Conservation (phyloP, 78 protist genomes). For the Dictyostelium capitatum region DNA sequence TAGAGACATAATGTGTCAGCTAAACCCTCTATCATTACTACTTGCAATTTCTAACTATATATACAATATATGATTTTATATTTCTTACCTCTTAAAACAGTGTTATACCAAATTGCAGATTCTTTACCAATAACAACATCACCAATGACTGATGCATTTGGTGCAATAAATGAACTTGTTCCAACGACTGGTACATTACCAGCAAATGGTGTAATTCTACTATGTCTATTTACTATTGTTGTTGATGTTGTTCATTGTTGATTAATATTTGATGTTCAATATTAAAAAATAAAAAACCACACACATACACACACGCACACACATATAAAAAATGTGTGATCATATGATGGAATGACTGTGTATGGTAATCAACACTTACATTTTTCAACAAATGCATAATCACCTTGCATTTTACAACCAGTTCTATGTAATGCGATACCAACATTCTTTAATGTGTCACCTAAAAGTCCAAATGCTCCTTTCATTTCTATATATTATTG, state of each 20-base stretch:
- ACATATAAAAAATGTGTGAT: too few relatives aligned
- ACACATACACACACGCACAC: too few relatives aligned
- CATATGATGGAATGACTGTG: background rate
- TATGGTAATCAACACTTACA: constrained; percentile 14
- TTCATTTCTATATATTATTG: background rate
- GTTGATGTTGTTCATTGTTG: background rate
- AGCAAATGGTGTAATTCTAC: constrained; percentile 33
- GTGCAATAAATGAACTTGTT: constrained; percentile 55
- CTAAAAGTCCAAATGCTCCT: background rate
- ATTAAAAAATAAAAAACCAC: background rate
- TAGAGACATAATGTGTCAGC: background rate
- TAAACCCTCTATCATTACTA: background rate
- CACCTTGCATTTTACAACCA: constrained; percentile 64
- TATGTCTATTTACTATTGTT: constrained; percentile 56
- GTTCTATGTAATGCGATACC: constrained; percentile 37
- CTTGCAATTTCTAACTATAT: background rate
- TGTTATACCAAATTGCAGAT: constrained; percentile 57
- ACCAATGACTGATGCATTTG: constrained; percentile 73
- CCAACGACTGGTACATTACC: constrained; percentile 36
- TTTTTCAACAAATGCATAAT: constrained; percentile 65
- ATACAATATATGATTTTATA: background rate
- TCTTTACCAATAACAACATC: constrained; percentile 61
- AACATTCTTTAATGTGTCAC: constrained; percentile 31
- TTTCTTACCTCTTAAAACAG: constrained; percentile 56
- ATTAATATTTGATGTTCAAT: background rate